Evolutionary conservation across 306 rosid genomes (phyloP).

Genomic region (Malus asiatica): DNA sequence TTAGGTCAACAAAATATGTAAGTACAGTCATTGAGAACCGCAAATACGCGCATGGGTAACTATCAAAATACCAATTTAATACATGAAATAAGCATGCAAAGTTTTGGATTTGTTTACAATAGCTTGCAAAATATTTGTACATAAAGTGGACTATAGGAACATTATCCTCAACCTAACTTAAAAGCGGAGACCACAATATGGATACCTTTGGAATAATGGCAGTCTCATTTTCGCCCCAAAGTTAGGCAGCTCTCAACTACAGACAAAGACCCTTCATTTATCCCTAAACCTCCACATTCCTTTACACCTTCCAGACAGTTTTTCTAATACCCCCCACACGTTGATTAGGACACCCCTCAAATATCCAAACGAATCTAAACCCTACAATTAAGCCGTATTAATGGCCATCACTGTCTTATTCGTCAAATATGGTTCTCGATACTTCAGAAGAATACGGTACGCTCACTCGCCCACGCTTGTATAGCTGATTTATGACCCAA

Average conservation of each 20-base stretch:
- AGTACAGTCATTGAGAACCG: too few species aligned
- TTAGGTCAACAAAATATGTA: too few species aligned
- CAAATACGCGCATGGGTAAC: too few species aligned
- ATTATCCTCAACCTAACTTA: neutral
- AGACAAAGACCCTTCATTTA: conserved; percentile 23
- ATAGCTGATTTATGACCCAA: neutral
- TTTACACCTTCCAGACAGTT: neutral
- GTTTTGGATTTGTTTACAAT: too few species aligned
- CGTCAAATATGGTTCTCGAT: neutral
- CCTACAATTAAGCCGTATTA: neutral
- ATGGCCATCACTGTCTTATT: neutral
- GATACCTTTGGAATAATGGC: neutral
- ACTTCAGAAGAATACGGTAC: too few species aligned
- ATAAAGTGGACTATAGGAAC: neutral
- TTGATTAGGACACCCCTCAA: neutral
- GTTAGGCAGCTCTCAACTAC: conserved; percentile 33
- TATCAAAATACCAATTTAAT: too few species aligned
- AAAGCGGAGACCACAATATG: neutral
- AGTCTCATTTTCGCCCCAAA: conserved; percentile 21
- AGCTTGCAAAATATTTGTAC: too few species aligned
- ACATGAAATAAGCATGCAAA: too few species aligned
- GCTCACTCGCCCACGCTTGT: too few species aligned
- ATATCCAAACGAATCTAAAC: neutral
- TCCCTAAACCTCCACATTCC: conserved; percentile 1
- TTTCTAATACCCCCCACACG: neutral